These are phyloP conservation scores for Trypanosoma avium DNA, from an alignment of 208 protist genomes.

Conservation along the genomic window DNA sequence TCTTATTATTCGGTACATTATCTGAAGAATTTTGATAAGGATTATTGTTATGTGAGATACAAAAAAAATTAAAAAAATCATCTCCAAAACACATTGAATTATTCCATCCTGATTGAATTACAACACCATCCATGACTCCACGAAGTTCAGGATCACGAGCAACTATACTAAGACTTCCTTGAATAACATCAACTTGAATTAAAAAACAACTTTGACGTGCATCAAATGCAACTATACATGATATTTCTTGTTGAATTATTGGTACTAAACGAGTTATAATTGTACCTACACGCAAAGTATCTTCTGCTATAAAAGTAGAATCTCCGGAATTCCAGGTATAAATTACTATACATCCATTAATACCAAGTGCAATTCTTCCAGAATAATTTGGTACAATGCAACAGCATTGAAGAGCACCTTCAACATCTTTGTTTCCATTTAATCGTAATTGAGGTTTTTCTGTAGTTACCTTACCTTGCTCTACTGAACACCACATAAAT, in stretches of 20 bases:
- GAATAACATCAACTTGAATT: conserved; percentile 60
- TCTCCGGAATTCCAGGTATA: conserved; percentile 70
- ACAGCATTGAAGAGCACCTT: conserved; percentile 77
- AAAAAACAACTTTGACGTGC: conserved; percentile 65
- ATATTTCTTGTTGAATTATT: conserved; percentile 19
- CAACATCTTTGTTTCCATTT: conserved; percentile 58
- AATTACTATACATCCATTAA: conserved; percentile 69
- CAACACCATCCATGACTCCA: conserved; percentile 61
- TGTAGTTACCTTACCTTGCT: conserved; percentile 14
- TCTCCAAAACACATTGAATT: conserved; percentile 57
- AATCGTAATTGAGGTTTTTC: conserved; percentile 28
- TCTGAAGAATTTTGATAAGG: conserved; percentile 1
- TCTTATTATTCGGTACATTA: not conserved
- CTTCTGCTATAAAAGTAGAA: conserved; percentile 68
- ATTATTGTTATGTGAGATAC: conserved; percentile 25
- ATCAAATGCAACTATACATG: conserved; percentile 64
- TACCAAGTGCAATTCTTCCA: conserved; percentile 70
- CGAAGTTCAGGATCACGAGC: conserved; percentile 52
- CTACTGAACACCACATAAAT: conserved; percentile 28
- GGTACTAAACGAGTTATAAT: conserved; percentile 65
- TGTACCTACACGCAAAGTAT: conserved; percentile 56
- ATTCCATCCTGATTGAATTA: conserved; percentile 12
- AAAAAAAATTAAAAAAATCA: conserved; percentile 72
- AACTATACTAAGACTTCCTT: conserved; percentile 62
- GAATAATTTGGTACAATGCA: conserved; percentile 64